These are phyloP conservation scores for Psilocybe cyanescens DNA, from an alignment of 768 basidiomycete species.

Conservation along the genomic window DNA sequence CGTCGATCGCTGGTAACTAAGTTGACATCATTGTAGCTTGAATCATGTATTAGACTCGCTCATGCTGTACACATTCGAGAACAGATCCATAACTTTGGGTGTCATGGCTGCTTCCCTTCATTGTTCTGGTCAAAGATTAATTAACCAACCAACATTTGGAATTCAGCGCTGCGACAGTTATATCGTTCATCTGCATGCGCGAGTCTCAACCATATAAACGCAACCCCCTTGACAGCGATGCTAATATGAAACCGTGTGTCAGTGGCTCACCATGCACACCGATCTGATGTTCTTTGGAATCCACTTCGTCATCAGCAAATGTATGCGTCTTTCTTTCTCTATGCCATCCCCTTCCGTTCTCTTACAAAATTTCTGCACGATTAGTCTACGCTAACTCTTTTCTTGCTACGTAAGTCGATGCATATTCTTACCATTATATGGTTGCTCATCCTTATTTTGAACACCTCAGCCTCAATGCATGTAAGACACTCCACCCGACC, in stretches of 20 bases:
- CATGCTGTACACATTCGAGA: slow-evolving; percentile 58
- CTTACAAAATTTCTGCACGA: too few species aligned
- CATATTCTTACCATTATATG: too few species aligned
- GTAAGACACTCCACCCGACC: too few species aligned
- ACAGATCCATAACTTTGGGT: slow-evolving; percentile 48
- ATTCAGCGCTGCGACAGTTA: slow-evolving; percentile 9
- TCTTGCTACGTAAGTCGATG: too few species aligned
- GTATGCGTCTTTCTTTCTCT: too few species aligned
- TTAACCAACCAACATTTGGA: not conserved
- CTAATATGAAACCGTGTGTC: not conserved
- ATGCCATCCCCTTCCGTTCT: too few species aligned
- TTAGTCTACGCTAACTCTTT: too few species aligned
- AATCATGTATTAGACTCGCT: slow-evolving; percentile 50
- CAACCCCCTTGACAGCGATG: not conserved
- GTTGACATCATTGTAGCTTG: slow-evolving; percentile 31
- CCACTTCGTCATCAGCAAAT: too few species aligned
- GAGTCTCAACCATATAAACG: not conserved
- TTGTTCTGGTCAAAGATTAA: not conserved
- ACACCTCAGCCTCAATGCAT: too few species aligned
- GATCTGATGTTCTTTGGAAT: too few species aligned
- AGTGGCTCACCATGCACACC: slow-evolving; percentile 41
- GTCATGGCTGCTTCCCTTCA: not conserved
- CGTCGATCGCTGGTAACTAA: not conserved
- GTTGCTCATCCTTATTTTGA: too few species aligned
- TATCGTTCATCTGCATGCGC: slow-evolving; percentile 6